These are phyloP conservation scores for Gnetum montanum DNA, from an alignment of 75 land plant species.

Conservation along the genomic window DNA sequence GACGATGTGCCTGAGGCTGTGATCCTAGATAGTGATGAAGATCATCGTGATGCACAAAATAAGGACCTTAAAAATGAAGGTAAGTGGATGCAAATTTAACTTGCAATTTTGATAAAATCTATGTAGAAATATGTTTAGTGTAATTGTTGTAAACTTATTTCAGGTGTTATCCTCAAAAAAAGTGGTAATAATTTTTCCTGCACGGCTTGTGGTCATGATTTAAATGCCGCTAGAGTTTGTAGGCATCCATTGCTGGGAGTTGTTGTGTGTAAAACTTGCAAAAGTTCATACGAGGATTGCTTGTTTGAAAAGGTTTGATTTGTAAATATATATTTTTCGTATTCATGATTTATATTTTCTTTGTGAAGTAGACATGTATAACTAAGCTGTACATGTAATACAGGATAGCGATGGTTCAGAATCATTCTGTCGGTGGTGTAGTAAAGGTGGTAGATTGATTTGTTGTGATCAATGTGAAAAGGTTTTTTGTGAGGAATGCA, in stretches of 20 bases:
- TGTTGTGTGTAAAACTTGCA: slow-evolving; percentile 59
- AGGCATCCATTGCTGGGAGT: slow-evolving; percentile 64
- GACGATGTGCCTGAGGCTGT: slow-evolving; percentile 24
- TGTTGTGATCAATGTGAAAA: slow-evolving; percentile 63
- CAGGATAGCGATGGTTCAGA: slow-evolving; percentile 78
- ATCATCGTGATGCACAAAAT: no score
- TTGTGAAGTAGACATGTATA: no score
- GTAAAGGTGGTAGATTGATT: slow-evolving; percentile 43
- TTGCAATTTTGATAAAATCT: no score
- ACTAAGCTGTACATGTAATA: slow-evolving; percentile 6
- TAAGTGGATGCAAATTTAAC: no score
- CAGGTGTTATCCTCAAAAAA: no score
- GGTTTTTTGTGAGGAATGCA: slow-evolving; percentile 57
- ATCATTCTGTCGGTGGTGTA: slow-evolving; percentile 84
- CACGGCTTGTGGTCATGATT: slow-evolving; percentile 54
- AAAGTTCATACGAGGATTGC: slow-evolving; percentile 19
- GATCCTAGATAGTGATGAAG: slow-evolving; percentile 73
- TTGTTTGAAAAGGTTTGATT: slow-evolving; percentile 43
- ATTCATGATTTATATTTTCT: no score
- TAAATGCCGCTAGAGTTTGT: slow-evolving; percentile 30
- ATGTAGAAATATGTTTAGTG: no score
- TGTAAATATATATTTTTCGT: not conserved
- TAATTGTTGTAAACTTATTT: no score
- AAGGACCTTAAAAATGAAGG: no score
- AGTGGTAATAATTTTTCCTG: slow-evolving; percentile 43